Evolutionary conservation across 2,329 filamentous ascomycete species (phyloP).

Genomic region (Aspergillus latus): DNA sequence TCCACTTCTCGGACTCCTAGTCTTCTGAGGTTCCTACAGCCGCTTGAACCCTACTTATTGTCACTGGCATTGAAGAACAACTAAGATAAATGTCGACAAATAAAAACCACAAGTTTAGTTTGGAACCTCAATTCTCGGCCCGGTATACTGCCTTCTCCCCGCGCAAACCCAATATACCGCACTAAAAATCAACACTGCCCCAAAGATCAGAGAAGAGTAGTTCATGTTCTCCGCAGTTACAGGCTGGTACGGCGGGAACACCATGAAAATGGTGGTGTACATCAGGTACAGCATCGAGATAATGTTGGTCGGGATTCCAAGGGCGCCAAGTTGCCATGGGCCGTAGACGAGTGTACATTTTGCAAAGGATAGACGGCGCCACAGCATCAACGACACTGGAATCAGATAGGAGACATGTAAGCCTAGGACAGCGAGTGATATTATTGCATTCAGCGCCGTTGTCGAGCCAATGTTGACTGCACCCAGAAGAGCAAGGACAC

Average conservation of each 20-base stretch:
- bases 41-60: not conserved
- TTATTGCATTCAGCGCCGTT: slow-evolving; percentile 28
- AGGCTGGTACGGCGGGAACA: slow-evolving; percentile 44
- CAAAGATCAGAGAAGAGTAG: slow-evolving; percentile 33
- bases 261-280: slow-evolving; percentile 55
- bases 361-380: slow-evolving; percentile 17
- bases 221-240: slow-evolving; percentile 44
- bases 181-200: slow-evolving; percentile 21
- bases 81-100: too few relatives aligned
- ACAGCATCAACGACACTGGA: slow-evolving; percentile 25
- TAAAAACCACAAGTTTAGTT: not conserved
- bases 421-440: slow-evolving; percentile 23
- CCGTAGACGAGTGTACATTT: not conserved
- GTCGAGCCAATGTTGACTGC: slow-evolving; percentile 22
- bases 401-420: slow-evolving; percentile 33
- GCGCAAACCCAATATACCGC: slow-evolving; percentile 11
- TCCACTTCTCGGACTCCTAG: not conserved
- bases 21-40: not conserved
- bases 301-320: slow-evolving; percentile 33
- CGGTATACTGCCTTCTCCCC: slow-evolving; percentile 6
- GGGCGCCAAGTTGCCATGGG: not conserved
- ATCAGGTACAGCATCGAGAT: slow-evolving; percentile 51
- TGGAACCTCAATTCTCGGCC: not conserved
- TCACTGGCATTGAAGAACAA: too few relatives aligned
- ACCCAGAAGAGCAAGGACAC: slow-evolving; percentile 24